Conservation (phyloP, 2,329 filamentous ascomycete genomes). For the Penicillium griseofulvum region DNA sequence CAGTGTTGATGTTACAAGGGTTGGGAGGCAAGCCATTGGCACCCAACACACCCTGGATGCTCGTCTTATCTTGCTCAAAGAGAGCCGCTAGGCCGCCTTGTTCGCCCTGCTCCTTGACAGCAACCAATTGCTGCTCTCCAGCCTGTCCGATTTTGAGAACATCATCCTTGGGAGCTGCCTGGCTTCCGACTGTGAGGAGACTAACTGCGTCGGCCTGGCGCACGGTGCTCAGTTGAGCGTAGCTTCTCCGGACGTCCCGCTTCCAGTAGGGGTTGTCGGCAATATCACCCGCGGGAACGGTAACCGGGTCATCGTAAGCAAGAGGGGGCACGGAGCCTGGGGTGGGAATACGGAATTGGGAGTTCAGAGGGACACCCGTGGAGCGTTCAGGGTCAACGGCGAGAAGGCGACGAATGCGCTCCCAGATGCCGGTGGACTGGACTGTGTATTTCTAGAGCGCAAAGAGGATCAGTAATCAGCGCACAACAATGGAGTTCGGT, state of each 20-base stretch:
- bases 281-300: conserved; percentile 77
- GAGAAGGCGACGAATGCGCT: conserved; percentile 71
- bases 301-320: conserved; percentile 77
- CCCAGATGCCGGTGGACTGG: conserved; percentile 86
- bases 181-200: conserved; percentile 80
- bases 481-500: neutral
- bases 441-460: conserved; percentile 84
- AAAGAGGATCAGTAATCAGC: neutral
- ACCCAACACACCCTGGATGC: conserved; percentile 62
- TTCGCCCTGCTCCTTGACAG: conserved; percentile 70
- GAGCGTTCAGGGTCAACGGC: conserved; percentile 85
- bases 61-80: conserved; percentile 64
- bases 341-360: conserved; percentile 83
- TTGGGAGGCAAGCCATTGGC: conserved; percentile 80
- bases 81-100: conserved; percentile 68
- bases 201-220: conserved; percentile 82
- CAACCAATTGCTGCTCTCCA: conserved; percentile 71
- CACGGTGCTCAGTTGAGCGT: conserved; percentile 76
- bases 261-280: conserved; percentile 96
- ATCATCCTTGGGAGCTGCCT: conserved; percentile 75
- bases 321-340: conserved; percentile 70
- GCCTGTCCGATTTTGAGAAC: conserved; percentile 69
- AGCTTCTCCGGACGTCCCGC: conserved; percentile 79
- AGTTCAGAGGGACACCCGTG: conserved; percentile 87
- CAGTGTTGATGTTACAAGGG: conserved; percentile 65